Conservation (phyloP, 768 basidiomycete genomes). For the Rhizopogon sp. region DNA sequence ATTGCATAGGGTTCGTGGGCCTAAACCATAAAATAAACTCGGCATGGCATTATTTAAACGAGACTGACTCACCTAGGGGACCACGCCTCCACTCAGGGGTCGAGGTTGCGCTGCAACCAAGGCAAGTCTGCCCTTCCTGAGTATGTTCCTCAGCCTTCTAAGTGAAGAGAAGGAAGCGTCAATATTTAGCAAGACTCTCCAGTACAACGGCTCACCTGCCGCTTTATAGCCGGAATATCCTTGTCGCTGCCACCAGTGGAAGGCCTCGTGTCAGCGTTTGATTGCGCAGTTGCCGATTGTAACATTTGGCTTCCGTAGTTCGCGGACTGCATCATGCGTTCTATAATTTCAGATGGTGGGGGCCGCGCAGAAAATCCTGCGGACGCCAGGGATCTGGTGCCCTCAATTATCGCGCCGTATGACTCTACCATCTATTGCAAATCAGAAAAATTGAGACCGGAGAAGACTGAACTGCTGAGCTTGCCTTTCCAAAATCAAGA, state of each 20-base stretch:
- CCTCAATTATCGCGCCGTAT: constrained; percentile 39
- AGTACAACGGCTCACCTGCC: constrained; percentile 28
- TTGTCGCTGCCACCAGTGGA: constrained; percentile 21
- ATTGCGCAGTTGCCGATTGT: constrained; percentile 22
- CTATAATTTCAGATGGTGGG: constrained; percentile 31
- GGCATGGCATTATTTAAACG: constrained; percentile 16
- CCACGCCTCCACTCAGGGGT: constrained; percentile 87
- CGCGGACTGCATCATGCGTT: constrained; percentile 42
- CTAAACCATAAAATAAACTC: constrained; percentile 34
- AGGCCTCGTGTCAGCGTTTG: constrained; percentile 24
- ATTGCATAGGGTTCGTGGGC: constrained; percentile 80
- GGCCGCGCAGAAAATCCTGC: constrained; percentile 15
- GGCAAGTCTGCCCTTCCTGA: constrained; percentile 67
- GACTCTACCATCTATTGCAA: constrained; percentile 36
- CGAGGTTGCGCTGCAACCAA: constrained; percentile 78
- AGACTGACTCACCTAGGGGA: constrained; percentile 59
- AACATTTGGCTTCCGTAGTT: constrained; percentile 30
- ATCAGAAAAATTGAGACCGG: constrained; percentile 7
- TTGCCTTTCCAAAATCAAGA: constrained; percentile 41
- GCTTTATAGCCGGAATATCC: constrained; percentile 24
- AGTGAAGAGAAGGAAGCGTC: constrained; percentile 9
- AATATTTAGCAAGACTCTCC: constrained; percentile 20
- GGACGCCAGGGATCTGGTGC: constrained; percentile 24
- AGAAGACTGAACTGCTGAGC: not conserved
- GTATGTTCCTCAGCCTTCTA: constrained; percentile 38